Base-by-base conservation (phyloP, 2,329 filamentous ascomycete genomes). In the Cladophialophora carrionii region DNA sequence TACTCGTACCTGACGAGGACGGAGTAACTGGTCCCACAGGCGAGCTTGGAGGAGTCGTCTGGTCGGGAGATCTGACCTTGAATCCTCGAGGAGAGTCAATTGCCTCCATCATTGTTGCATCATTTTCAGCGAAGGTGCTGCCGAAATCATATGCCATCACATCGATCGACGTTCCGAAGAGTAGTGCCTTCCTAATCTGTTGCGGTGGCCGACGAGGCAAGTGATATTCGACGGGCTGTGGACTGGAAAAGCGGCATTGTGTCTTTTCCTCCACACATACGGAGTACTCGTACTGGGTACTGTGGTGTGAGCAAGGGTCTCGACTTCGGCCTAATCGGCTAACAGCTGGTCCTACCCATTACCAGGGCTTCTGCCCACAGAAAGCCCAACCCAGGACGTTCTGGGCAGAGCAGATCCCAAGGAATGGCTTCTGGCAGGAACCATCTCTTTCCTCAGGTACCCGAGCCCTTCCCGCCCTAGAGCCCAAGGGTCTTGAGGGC, bases 371-470 rank as follows among this genome's bases (percentile, higher is more conserved):
- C 31, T 41, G 41, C 14, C 8, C 17, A 57, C 57, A 51, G 61
- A 61, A n/a, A 57, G 17, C 17, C 43, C n/a, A n/a, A 29, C 26
- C 26, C 26, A 3, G 26, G 26, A 3, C 26, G 26, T 29, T 29
- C 26, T 29, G 6, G 26, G 26, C 55, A 64, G 53, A 53, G 62
- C 57, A 64, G 62, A 64, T 64, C 62, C 57, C 52, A 55, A 43
- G 34, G 43, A 22, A 22, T 64, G 57, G 57, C 57, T 52, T 51
- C 43, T 55, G 34, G 29, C 49, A 60, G 62, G 57, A 61, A 64
- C 62, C 62, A 60, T 52, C 57, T 57, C 43, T 54, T 54, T 62
- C 48, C 43, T 63, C 66, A 66, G 63, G 66, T 66, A 64, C 63
- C 66, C 57, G 66, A 53, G 57, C 57, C 65, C 31, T 29, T 53